phyloP scores from a whole-genome alignment of 2,329 filamentous ascomycete genomes.

The Paraconiothyrium sp. region DNA sequence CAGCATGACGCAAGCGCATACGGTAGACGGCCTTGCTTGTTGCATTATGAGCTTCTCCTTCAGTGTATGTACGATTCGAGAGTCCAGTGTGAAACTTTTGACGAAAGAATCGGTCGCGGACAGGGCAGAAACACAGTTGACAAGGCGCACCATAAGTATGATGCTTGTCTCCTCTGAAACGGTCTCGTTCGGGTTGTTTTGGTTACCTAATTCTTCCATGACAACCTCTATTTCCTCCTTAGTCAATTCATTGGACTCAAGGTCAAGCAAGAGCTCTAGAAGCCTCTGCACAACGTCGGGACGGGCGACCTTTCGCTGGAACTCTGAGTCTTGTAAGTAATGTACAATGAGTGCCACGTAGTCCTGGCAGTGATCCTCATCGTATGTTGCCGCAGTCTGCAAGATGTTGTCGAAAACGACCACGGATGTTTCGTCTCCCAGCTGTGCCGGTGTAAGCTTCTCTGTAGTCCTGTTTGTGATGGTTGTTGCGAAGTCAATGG shows the following conservation, averaged over 20 bases:
- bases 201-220: conserved; percentile 39
- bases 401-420: conserved; percentile 41
- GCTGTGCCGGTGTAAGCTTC: conserved; percentile 44
- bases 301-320: conserved; percentile 44
- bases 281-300: conserved; percentile 41
- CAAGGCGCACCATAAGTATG: conserved; percentile 42
- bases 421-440: conserved; percentile 43
- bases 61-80: conserved; percentile 39
- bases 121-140: conserved; percentile 43
- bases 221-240: conserved; percentile 37
- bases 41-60: conserved; percentile 35
- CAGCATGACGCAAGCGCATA: conserved; percentile 50
- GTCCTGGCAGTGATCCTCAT: conserved; percentile 48
- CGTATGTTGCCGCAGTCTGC: conserved; percentile 36
- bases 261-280: conserved; percentile 42
- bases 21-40: conserved; percentile 35
- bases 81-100: conserved; percentile 35
- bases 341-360: conserved; percentile 44
- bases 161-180: conserved; percentile 37
- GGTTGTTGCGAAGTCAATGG: conserved; percentile 46
- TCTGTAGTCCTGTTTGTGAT: conserved; percentile 48
- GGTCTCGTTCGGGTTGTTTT: conserved; percentile 34
- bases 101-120: conserved; percentile 48
- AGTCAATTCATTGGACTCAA: conserved; percentile 39
- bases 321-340: conserved; percentile 47